Conservation (phyloP, 1,284 basidiomycete species). For the Porodaedalea pini region DNA sequence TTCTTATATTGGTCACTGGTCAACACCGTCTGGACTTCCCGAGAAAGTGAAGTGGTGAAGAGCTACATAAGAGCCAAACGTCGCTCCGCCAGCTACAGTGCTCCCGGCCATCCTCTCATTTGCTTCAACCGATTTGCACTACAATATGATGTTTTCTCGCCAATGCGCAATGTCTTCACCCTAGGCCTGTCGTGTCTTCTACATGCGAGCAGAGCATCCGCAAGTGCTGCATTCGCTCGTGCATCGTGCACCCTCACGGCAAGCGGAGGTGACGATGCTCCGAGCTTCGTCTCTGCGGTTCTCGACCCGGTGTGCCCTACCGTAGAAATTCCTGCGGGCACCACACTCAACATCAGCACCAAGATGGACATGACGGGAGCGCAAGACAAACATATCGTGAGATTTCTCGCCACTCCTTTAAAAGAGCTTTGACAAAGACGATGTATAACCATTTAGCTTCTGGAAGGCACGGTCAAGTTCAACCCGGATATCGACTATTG, state of each 20-base stretch:
- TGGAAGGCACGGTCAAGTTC: slow-evolving; percentile 51
- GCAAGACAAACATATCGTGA: slow-evolving; percentile 48
- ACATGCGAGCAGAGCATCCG: background rate
- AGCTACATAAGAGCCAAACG: background rate
- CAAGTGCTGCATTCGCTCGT: too few species aligned
- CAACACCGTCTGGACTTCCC: background rate
- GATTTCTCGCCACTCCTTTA: slow-evolving; percentile 19
- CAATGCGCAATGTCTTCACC: background rate
- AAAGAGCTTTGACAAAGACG: background rate
- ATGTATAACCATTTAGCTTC: slow-evolving; percentile 31
- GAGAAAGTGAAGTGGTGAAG: background rate
- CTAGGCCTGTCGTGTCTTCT: background rate
- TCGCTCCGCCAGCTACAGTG: background rate
- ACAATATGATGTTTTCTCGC: too few species aligned
- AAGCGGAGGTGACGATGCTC: slow-evolving; percentile 48
- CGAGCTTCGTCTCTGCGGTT: slow-evolving; percentile 45
- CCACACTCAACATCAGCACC: slow-evolving; percentile 49
- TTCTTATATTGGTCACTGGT: too few species aligned
- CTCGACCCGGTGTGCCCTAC: slow-evolving; percentile 38
- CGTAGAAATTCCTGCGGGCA: slow-evolving; percentile 41
- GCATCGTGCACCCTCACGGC: background rate
- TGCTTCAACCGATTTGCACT: background rate
- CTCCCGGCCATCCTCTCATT: background rate
- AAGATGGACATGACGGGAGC: slow-evolving; percentile 53
- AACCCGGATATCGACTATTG: slow-evolving; percentile 50